A percentile compares a stretch with the other conserved stretches of the same genome.
These are phyloP conservation scores for Mortierella hygrophila DNA, from an alignment of 192 early-diverging fungal species.

Conservation along the genomic window DNA sequence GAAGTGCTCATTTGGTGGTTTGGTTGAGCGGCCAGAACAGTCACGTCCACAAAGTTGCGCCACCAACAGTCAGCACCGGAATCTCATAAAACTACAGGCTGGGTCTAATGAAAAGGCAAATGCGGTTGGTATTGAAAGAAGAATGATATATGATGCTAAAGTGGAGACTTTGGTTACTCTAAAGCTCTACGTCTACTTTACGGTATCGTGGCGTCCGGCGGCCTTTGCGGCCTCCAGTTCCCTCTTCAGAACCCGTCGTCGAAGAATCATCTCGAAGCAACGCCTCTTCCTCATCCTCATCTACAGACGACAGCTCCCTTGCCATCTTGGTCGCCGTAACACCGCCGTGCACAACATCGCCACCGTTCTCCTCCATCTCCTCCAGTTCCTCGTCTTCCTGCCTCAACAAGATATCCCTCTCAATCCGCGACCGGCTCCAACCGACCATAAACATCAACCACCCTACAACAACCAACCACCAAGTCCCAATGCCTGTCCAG, in stretches of 20 bases:
- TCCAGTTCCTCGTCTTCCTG: conserved; percentile 24
- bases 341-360: background rate
- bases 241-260: background rate
- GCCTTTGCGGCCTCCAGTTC: background rate
- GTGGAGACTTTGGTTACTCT: background rate
- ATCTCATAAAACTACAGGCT: too few relatives aligned
- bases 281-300: background rate
- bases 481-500: conserved; percentile 52
- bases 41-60: too few relatives aligned
- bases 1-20: too few relatives aligned
- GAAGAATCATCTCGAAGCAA: background rate
- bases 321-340: background rate
- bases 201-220: conserved; percentile 2
- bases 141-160: too few relatives aligned
- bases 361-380: background rate
- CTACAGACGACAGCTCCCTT: background rate
- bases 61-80: too few relatives aligned
- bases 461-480: conserved; percentile 43
- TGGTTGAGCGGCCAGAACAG: too few relatives aligned
- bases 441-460: conserved; percentile 57
- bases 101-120: too few relatives aligned
- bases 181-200: conserved; percentile 3
- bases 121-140: too few relatives aligned
- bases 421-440: conserved; percentile 42
- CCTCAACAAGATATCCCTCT: conserved; percentile 39